phyloP scores from a whole-genome alignment of 345 rosid genomes.

The Brassica incana region DNA sequence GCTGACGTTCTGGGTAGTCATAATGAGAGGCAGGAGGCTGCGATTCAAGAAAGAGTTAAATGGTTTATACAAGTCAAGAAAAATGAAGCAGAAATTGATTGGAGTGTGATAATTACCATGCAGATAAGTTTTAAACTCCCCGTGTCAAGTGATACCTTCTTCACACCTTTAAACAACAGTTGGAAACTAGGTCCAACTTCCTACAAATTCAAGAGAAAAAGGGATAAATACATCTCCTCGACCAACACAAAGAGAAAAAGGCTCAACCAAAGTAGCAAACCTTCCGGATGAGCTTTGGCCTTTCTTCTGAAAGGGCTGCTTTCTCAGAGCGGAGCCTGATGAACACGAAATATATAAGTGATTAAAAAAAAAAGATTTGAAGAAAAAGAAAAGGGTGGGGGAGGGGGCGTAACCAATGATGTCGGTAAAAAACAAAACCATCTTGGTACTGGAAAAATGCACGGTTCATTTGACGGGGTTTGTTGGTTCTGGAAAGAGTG shows the following conservation, averaged over 20 bases:
- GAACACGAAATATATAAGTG: not conserved
- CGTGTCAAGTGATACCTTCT: not conserved
- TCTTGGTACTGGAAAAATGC: not conserved
- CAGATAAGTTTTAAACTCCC: not conserved
- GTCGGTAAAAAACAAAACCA: not conserved
- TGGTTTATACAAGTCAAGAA: not conserved
- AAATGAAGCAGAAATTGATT: not conserved
- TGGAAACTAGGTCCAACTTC: not conserved
- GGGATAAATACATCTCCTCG: not conserved
- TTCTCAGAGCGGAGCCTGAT: not conserved
- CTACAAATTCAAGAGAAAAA: not conserved
- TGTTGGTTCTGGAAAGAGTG: not conserved
- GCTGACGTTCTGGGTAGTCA: too few relatives aligned
- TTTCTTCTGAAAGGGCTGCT: not conserved
- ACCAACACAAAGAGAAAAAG: not conserved
- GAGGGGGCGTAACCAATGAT: not conserved
- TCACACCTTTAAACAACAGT: not conserved
- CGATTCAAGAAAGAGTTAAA: not conserved
- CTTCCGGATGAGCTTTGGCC: not conserved
- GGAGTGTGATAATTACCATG: not conserved
- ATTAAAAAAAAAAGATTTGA: too few relatives aligned
- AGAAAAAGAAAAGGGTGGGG: not conserved
- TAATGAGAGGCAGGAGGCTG: not conserved
- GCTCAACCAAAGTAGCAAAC: not conserved
- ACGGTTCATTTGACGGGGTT: not conserved